Base-by-base conservation (phyloP, 495 filamentous ascomycete species). In the Penicillium turbatum region DNA sequence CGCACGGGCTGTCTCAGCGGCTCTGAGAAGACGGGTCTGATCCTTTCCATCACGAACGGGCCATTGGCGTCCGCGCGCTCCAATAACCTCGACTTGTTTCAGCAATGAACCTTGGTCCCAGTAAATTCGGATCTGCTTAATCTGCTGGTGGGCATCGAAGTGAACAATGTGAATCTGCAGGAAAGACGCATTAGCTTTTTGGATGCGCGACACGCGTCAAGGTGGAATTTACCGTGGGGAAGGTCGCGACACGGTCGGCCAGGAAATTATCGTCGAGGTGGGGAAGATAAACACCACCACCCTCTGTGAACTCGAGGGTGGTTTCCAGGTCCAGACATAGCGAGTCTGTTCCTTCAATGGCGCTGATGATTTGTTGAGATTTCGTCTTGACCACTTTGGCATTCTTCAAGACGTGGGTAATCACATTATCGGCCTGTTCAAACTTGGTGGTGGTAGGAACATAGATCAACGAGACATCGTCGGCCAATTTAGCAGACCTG, bases 71-170 rank as follows among this genome's bases (percentile, higher is more conserved):
- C 87, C 89, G 24, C 88, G 85, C 59, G 83, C 82, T 51, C 93
- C 93, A 71, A 98, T 97, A 29, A 96, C 85, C 59, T 96, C 91
- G 47, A 97, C 82, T 65, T 92, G 86, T 71, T 93, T 97, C 54
- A 98, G 79, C 8, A 97, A 80, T 47, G 89, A 89, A 24, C 84
- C 92, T 71, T 97, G 95, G 66, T 98, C 93, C 93, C 93, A 98
- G 68, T 86, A 87, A 53, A 92, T 82, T 48, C 91, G 86, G 59
- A 96, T 86, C 62, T 89, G 87, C 56, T 79, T 71, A 68, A 98
- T 96, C 67, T 89, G 86, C 56, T 84, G 79, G 36, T 86, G 63
- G 36, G 70, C 56, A 63, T 95, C 82, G 73, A 96, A 97, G 36
- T 82, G 80, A 58, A 97, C 93, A 47, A 97, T 83, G 74, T 98